Evolutionary conservation across 371 early-diverging fungal genomes (phyloP).

Genomic region (Phascolomyces articulosus): DNA sequence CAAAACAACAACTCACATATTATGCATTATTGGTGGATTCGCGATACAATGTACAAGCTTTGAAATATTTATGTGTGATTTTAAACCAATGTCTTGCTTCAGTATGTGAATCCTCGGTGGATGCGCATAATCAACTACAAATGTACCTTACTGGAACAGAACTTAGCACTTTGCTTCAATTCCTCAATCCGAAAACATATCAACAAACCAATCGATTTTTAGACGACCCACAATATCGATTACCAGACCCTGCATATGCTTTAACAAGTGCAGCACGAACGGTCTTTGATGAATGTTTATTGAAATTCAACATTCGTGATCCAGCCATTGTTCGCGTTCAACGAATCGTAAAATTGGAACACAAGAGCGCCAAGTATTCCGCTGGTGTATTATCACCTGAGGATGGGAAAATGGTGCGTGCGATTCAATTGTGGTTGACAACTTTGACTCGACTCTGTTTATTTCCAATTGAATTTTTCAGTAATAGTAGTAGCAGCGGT

Average conservation of each 20-base stretch:
- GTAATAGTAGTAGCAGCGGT: background rate
- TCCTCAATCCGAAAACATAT: slow-evolving; percentile 53
- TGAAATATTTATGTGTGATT: slow-evolving; percentile 22
- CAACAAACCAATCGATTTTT: slow-evolving; percentile 21
- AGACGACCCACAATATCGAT: slow-evolving; percentile 17
- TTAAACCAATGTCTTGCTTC: slow-evolving; percentile 30
- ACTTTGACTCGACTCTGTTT: slow-evolving; percentile 54
- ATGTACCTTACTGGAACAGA: slow-evolving; percentile 48
- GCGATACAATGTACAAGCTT: slow-evolving; percentile 24
- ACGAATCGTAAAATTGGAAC: slow-evolving; percentile 42
- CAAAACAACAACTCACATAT: background rate
- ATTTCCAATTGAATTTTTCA: slow-evolving; percentile 41
- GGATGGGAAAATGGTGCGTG: slow-evolving; percentile 34
- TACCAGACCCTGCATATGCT: slow-evolving; percentile 23
- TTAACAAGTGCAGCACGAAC: slow-evolving; percentile 15
- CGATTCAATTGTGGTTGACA: slow-evolving; percentile 54
- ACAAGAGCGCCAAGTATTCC: slow-evolving; percentile 20
- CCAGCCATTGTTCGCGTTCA: slow-evolving; percentile 36
- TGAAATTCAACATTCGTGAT: slow-evolving; percentile 9
- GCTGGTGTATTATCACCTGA: slow-evolving; percentile 14
- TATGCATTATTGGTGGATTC: slow-evolving; percentile 32
- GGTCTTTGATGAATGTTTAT: slow-evolving; percentile 17
- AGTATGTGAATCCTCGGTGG: slow-evolving; percentile 16
- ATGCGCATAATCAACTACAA: slow-evolving; percentile 7
- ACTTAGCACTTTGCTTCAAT: slow-evolving; percentile 51